Base-by-base conservation (phyloP, 352 stramenopile species). In the Phytophthora syringae region DNA sequence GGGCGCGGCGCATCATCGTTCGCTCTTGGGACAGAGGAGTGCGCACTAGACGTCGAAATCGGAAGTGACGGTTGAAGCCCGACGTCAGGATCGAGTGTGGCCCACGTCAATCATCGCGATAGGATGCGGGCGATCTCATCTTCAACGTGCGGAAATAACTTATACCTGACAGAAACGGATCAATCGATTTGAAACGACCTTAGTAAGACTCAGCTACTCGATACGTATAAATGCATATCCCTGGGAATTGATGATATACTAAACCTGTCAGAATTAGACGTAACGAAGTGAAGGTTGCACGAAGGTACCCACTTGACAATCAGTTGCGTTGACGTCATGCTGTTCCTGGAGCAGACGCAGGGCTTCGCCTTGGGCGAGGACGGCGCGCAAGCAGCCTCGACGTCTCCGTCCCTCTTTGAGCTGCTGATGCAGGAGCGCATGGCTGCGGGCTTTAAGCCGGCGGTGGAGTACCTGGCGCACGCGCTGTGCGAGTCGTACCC, bases 391-490 rank as follows among this genome's bases (percentile, higher is more conserved):
- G 43, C 49, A 12, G 40, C 60, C 13, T 36, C 47, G 18, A 34
- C 70, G 34, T 15, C 72, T 9, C 88, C 88, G 32, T 96, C 88
- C 63, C 82, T 94, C 20, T 96, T 93, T 48, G 88, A 96, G 67
- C 68, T 96, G 57, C 72, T 94, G 39, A 96, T 96, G 88, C 88
- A 96, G 71, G 81, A 94, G 65, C 82, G 84, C 51, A 92, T 96
- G 84, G 76, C 73, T n/a, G 37, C 60, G 30, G 79, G 84, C 47
- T 83, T 96, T 58, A 90, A 92, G 50, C 82, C 88, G 4, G 88
- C 88, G 22, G 67, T 85, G 20, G 80, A 92, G 65, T 96, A 96
- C 57, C 50, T 94, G 32, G 67, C 87, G 55, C 80, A 89, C 55
- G 76, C 77, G 44, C 53, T 93, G 39, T 89, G 81, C 22, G 88